phyloP scores from a whole-genome alignment of 2,329 filamentous ascomycete species.

The Neonectria punicea region DNA sequence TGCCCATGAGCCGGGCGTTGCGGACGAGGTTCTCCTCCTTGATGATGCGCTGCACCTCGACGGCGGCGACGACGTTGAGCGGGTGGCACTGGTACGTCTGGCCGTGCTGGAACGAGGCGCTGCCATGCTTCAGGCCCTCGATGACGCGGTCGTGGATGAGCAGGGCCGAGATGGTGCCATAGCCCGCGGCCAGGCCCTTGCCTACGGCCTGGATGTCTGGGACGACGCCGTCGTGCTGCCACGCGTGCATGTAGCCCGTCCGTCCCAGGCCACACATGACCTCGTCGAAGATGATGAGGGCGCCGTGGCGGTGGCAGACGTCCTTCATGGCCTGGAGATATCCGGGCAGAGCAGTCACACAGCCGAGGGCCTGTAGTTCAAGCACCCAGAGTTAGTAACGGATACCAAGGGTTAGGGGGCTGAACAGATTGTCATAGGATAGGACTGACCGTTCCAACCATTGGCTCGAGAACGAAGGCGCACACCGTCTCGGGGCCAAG shows the following conservation, averaged over 20 bases:
- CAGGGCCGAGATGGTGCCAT: conserved; percentile 30
- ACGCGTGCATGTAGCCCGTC: conserved; percentile 70
- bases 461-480: conserved; percentile 35
- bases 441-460: conserved; percentile 33
- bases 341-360: conserved; percentile 44
- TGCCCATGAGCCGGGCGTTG: conserved; percentile 22
- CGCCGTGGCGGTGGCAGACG: conserved; percentile 65
- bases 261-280: conserved; percentile 78
- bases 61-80: conserved; percentile 51
- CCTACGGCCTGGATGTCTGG: conserved; percentile 75
- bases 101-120: conserved; percentile 61
- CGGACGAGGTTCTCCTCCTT: conserved; percentile 28
- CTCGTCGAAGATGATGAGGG: conserved; percentile 66
- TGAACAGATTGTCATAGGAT: not conserved
- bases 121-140: conserved; percentile 21
- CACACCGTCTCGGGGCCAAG: conserved; percentile 32
- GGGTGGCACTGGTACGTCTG: conserved; percentile 63
- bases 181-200: conserved; percentile 66
- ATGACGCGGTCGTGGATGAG: conserved; percentile 23
- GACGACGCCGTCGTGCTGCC: conserved; percentile 64
- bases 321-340: conserved; percentile 64
- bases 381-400: not conserved
- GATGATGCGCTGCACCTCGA: conserved; percentile 47
- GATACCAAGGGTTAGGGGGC: not conserved
- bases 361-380: conserved; percentile 29